phyloP scores from a whole-genome alignment of 1,284 basidiomycete species.

The Athelia sp. region DNA sequence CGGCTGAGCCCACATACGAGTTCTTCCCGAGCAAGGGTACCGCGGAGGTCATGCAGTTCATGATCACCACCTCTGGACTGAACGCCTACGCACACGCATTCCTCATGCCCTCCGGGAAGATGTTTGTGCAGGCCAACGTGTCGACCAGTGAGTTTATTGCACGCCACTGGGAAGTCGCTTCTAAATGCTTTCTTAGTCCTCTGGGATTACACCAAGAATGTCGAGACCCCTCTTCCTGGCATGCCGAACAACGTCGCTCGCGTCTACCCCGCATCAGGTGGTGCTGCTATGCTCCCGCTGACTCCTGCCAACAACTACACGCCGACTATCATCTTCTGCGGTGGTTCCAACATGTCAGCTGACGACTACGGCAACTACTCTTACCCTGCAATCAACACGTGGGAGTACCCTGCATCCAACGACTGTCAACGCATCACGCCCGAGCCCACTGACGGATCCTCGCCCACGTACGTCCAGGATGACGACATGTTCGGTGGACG shows the following conservation, averaged over 20 bases:
- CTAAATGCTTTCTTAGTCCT: conserved; percentile 35
- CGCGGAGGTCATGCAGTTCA: conserved; percentile 69
- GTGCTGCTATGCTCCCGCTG: conserved; percentile 85
- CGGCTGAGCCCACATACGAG: conserved; percentile 68
- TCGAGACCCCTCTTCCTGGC: conserved; percentile 54
- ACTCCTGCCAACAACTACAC: conserved; percentile 87
- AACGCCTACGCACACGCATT: conserved; percentile 88
- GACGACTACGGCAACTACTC: conserved; percentile 70
- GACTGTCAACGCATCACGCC: conserved; percentile 77
- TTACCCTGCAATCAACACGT: conserved; percentile 63
- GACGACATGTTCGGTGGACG: conserved; percentile 75
- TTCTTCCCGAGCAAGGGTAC: conserved; percentile 73
- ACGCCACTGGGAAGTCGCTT: no score
- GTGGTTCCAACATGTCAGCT: conserved; percentile 74
- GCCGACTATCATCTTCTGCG: conserved; percentile 86
- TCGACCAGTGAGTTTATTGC: conserved; percentile 60
- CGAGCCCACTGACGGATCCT: conserved; percentile 63
- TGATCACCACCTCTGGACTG: conserved; percentile 79
- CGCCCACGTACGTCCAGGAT: conserved; percentile 53
- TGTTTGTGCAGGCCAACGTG: conserved; percentile 82
- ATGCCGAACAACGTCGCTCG: conserved; percentile 70
- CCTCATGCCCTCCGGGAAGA: conserved; percentile 80
- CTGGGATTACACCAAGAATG: conserved; percentile 57
- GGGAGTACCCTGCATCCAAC: conserved; percentile 54
- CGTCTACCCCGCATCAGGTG: conserved; percentile 92